phyloP scores from a whole-genome alignment of 352 stramenopile genomes.

The Aphanomyces stellatus region DNA sequence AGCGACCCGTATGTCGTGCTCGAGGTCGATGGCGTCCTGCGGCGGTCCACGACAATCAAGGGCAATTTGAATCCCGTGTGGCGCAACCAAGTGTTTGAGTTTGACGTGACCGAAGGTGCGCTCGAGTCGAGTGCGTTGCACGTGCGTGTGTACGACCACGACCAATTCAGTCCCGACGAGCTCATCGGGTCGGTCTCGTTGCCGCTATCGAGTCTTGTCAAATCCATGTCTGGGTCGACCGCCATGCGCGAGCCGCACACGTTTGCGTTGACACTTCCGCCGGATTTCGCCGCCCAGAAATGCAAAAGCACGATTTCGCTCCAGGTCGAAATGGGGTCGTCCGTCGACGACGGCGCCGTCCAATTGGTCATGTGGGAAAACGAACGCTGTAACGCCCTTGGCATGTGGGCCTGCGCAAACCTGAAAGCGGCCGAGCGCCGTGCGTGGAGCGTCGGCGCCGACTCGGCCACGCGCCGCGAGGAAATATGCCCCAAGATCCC shows the following conservation, averaged over 20 bases:
- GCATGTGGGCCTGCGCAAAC: constrained; percentile 69
- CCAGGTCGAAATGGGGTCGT: constrained; percentile 49
- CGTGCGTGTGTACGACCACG: constrained; percentile 55
- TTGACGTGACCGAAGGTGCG: constrained; percentile 20
- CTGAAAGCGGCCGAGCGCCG: constrained; percentile 51
- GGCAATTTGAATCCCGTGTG: constrained; percentile 46
- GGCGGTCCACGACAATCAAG: constrained; percentile 44
- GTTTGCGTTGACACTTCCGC: constrained; percentile 45
- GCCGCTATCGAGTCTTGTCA: no score
- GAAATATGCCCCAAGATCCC: constrained; percentile 49
- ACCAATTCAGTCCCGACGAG: constrained; percentile 69
- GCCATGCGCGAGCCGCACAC: constrained; percentile 37
- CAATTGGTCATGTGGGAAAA: constrained; percentile 78
- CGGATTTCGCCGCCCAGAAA: constrained; percentile 37
- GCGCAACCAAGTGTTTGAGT: constrained; percentile 50
- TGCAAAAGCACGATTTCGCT: constrained; percentile 48
- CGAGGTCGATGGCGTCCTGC: constrained; percentile 36
- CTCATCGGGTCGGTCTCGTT: constrained; percentile 38
- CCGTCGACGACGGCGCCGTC: constrained; percentile 29
- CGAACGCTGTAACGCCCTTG: constrained; percentile 60
- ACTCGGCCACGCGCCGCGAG: constrained; percentile 56
- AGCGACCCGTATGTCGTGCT: constrained; percentile 67
- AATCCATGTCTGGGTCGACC: constrained; percentile 53
- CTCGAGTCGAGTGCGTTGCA: constrained; percentile 30
- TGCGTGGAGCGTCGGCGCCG: constrained; percentile 55